phyloP scores from a whole-genome alignment of 768 basidiomycete species.

The button mushroom (Agaricus bisporus) region DNA sequence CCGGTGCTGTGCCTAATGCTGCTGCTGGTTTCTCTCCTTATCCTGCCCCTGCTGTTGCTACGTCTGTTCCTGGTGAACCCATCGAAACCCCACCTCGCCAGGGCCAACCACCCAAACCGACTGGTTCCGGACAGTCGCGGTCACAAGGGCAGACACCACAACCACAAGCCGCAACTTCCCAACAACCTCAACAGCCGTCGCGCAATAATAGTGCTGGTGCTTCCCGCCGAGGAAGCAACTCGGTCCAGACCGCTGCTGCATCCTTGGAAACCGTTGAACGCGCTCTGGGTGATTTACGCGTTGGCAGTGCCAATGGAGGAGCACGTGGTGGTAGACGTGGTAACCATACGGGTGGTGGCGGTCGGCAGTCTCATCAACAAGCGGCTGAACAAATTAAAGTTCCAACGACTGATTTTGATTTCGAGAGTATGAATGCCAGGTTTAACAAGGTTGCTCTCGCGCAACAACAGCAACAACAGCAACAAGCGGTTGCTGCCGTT shows the following conservation, averaged over 20 bases:
- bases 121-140: slow-evolving; percentile 19
- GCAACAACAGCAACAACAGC: slow-evolving; percentile 14
- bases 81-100: slow-evolving; percentile 15
- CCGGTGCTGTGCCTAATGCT: slow-evolving; percentile 22
- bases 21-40: slow-evolving; percentile 14
- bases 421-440: slow-evolving; percentile 66
- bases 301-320: slow-evolving; percentile 24
- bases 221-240: slow-evolving; percentile 27
- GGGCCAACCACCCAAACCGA: slow-evolving; percentile 18
- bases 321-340: slow-evolving; percentile 25
- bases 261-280: slow-evolving; percentile 65
- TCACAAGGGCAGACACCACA: slow-evolving; percentile 16
- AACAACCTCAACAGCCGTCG: slow-evolving; percentile 13
- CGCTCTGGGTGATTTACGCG: slow-evolving; percentile 46
- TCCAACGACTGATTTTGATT: slow-evolving; percentile 79
- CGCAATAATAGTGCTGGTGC: slow-evolving; percentile 12
- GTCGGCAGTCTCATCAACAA: slow-evolving; percentile 6
- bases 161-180: slow-evolving; percentile 8
- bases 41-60: slow-evolving; percentile 10
- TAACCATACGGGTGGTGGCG: slow-evolving; percentile 15
- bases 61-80: slow-evolving; percentile 17
- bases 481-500: slow-evolving; percentile 17
- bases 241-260: slow-evolving; percentile 66
- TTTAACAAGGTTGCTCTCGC: slow-evolving; percentile 69
- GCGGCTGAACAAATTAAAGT: slow-evolving; percentile 49